Conservation (phyloP, 2,329 filamentous ascomycete genomes). For the Colletotrichum eleusines region DNA sequence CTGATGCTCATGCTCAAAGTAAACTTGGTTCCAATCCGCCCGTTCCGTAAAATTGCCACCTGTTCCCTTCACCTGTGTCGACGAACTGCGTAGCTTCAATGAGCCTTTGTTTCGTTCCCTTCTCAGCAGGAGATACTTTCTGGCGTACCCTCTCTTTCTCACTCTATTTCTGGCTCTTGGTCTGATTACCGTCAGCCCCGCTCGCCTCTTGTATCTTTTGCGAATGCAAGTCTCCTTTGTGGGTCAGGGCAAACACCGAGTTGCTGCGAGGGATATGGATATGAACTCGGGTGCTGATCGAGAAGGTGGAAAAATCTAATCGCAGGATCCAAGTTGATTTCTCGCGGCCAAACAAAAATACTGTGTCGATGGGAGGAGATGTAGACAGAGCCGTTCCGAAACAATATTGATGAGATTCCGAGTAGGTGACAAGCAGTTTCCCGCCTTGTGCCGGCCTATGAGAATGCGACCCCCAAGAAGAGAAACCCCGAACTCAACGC, state of each 20-base stretch:
- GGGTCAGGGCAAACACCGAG: background rate
- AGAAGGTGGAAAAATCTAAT: background rate
- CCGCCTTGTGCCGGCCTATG: constrained; percentile 13
- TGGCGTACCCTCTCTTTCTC: background rate
- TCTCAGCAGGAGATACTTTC: background rate
- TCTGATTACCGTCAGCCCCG: background rate
- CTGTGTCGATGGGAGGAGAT: background rate
- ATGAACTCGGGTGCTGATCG: background rate
- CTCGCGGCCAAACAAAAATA: constrained; percentile 4
- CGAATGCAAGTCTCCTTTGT: background rate
- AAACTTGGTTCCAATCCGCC: background rate
- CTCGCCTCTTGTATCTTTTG: background rate
- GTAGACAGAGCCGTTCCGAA: constrained; percentile 1
- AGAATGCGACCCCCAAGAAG: background rate
- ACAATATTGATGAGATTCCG: background rate
- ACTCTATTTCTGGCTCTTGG: background rate
- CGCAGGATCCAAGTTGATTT: constrained; percentile 10
- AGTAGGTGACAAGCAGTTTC: background rate
- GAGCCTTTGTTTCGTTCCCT: background rate
- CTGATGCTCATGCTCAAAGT: constrained; percentile 10
- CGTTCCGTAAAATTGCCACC: background rate
- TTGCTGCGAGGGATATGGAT: background rate
- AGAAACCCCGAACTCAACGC: background rate
- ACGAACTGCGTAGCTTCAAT: background rate
- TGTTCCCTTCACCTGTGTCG: background rate